Conservation (phyloP, 176 grass and related monocot species). For the Ensete glaucum region DNA sequence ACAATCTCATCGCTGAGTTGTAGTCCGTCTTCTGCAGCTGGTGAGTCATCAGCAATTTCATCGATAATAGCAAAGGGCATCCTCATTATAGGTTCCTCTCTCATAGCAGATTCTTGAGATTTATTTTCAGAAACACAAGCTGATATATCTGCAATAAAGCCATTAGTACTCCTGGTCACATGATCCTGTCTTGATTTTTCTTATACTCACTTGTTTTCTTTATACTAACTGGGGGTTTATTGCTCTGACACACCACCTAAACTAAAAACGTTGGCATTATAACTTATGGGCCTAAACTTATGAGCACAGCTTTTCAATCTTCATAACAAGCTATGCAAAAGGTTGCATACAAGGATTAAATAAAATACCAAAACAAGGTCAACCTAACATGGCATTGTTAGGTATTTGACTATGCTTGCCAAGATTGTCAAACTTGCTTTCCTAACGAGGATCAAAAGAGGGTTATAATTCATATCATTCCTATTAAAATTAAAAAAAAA, state of each 20-base stretch:
- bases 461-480: too few species aligned
- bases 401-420: background rate
- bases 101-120: slow-evolving; percentile 53
- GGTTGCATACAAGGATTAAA: background rate
- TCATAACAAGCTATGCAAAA: background rate
- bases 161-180: slow-evolving; percentile 21
- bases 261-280: background rate
- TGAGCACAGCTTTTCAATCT: background rate
- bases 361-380: background rate
- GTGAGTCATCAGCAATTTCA: slow-evolving; percentile 79
- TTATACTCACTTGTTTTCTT: too few species aligned
- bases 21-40: slow-evolving; percentile 62
- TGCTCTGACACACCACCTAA: background rate
- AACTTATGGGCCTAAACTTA: background rate
- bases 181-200: background rate
- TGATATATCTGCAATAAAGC: slow-evolving; percentile 28
- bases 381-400: background rate
- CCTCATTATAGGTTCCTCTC: slow-evolving; percentile 38
- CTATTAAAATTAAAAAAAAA: too few species aligned
- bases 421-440: too few species aligned
- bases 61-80: slow-evolving; percentile 87
- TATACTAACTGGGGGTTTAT: background rate
- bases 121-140: slow-evolving; percentile 14
- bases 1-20: slow-evolving; percentile 82
- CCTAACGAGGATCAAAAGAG: too few species aligned